Evolutionary conservation across 768 basidiomycete genomes (phyloP), one percentile per base, ranked within the genome.

Genomic region (Termitomyces titanicus): DNA sequence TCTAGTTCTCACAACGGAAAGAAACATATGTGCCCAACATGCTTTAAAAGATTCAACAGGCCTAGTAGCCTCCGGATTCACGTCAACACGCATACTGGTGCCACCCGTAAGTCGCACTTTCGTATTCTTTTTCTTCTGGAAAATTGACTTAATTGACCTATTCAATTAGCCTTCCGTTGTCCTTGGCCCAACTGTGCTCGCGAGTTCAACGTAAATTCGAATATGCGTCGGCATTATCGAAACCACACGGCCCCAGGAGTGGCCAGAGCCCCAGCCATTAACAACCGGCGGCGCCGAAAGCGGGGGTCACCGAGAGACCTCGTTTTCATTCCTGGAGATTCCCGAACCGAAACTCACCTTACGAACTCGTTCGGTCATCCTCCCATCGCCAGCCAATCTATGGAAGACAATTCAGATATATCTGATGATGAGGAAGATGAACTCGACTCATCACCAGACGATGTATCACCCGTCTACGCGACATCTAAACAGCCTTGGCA

Each of bases 201-300:
- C 34, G 81, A 86, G 56, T 92, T 92, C 71, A 91, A 89, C 59
- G 90, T 90, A 44, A 89, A 89, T 65, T 89, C 87, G 0, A 92
- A 92, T 67, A 92, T 91, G 89, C 79, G 89, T 29, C 75, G 89
- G 5, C 89, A 92, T 63, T 85, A 83, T 65, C 76, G 88, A 43
- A 90, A 88, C 66, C 88, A 91, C 49, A 71, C 70, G 1, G 54
- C 70, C 3, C 69, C 74, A 22, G 70, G 72, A 3, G 61, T 64
- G 25, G 65, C 72, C 1, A 66, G 71, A 27, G 55, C 63, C 5
- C 65, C 66, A 33, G 58, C 59, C 12, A 37, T 48, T 6, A 63
- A 64, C 9, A 68, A 68, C 18, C 61, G 62, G 43, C 62, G 65
- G 4, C 68, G 68, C 5, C 63, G 69, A 47, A 64, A 68, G 18